phyloP scores from a whole-genome alignment of 192 early-diverging fungal species.

The Coemansia sp. region DNA sequence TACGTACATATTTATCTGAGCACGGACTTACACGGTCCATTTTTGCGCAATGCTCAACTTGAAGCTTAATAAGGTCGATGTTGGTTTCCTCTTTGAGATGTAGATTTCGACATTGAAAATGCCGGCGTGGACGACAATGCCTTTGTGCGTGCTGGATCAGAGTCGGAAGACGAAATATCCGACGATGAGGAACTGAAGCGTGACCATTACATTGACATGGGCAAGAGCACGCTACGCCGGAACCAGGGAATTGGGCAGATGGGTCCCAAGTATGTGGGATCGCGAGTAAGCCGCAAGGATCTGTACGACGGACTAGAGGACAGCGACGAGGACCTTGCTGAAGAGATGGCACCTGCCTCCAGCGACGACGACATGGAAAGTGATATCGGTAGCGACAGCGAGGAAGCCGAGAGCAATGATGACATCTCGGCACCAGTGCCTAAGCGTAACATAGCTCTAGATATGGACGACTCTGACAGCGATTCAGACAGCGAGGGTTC shows the following conservation, averaged over 20 bases:
- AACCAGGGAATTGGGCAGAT: slow-evolving; percentile 65
- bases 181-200: slow-evolving; percentile 59
- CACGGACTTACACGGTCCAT: not conserved
- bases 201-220: slow-evolving; percentile 72
- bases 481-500: slow-evolving; percentile 27
- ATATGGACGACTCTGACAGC: slow-evolving; percentile 19
- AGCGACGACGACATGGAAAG: slow-evolving; percentile 19
- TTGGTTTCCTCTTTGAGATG: not conserved
- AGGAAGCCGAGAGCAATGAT: slow-evolving; percentile 13
- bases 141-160: slow-evolving; percentile 45
- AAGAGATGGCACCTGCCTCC: slow-evolving; percentile 21
- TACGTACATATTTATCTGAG: slow-evolving; percentile 1
- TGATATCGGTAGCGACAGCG: slow-evolving; percentile 42
- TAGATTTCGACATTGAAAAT: slow-evolving; percentile 77
- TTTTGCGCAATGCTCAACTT: not conserved
- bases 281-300: slow-evolving; percentile 66
- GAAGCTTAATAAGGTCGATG: not conserved
- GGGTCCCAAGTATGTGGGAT: slow-evolving; percentile 75
- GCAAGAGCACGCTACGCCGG: slow-evolving; percentile 68
- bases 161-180: slow-evolving; percentile 52
- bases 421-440: slow-evolving; percentile 8
- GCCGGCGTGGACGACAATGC: slow-evolving; percentile 57
- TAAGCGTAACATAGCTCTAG: not conserved
- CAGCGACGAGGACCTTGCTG: slow-evolving; percentile 30
- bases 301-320: slow-evolving; percentile 59